These are phyloP conservation scores for Parsonsia alboflavescens DNA, from an alignment of 257 asterid species.

Conservation along the genomic window DNA sequence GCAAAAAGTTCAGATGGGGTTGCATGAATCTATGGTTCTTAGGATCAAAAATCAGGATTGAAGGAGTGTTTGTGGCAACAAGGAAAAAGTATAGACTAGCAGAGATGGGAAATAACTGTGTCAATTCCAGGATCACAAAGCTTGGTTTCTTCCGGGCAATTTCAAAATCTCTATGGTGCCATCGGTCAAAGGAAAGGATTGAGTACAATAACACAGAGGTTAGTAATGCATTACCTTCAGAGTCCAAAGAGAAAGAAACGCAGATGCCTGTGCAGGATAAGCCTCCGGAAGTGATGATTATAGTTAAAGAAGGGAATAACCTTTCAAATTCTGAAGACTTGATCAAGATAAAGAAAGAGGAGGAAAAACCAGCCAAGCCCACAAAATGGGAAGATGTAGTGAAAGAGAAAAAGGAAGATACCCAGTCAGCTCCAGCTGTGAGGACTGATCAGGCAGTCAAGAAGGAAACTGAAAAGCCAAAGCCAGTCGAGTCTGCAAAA, in stretches of 20 bases:
- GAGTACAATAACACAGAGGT: constrained; percentile 11
- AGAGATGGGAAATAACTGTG: constrained; percentile 26
- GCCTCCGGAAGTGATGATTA: constrained; percentile 35
- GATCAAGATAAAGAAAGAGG: constrained; percentile 22
- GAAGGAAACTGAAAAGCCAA: background rate
- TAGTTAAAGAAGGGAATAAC: constrained; percentile 22
- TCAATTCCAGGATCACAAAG: constrained; percentile 21
- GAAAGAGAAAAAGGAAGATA: constrained; percentile 6
- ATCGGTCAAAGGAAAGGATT: constrained; percentile 12
- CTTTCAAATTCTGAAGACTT: constrained; percentile 16
- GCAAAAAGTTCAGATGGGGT: background rate
- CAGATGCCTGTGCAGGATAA: constrained; percentile 19
- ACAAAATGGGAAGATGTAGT: constrained; percentile 28
- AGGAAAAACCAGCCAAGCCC: constrained; percentile 12
- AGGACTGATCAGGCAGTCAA: background rate
- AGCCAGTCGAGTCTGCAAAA: constrained; percentile 2
- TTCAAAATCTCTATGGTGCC: constrained; percentile 21
- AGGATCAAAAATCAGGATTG: constrained; percentile 2
- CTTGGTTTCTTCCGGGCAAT: constrained; percentile 22
- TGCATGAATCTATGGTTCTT: constrained; percentile 4
- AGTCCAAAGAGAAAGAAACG: constrained; percentile 20
- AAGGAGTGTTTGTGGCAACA: background rate
- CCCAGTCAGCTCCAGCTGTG: background rate
- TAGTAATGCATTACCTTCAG: background rate
- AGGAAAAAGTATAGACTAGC: background rate